Evolutionary conservation across 169 alveolate species (phyloP), one percentile per base, ranked within the genome.

Genomic region (Neospora caninum): DNA sequence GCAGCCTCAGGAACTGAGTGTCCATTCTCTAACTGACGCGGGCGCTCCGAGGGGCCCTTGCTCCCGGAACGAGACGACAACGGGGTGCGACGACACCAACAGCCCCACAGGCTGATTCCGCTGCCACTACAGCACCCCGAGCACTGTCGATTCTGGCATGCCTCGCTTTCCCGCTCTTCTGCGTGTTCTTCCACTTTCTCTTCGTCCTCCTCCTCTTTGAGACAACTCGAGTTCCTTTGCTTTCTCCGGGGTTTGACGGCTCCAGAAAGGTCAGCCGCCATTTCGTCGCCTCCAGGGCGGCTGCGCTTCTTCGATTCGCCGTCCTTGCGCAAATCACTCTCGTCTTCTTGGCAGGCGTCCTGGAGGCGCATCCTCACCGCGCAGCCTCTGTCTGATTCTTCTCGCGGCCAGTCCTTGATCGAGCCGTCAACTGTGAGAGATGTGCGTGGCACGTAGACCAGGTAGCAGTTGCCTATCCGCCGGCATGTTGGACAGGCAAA

Each of bases 401-500:
- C 67, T 22, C 41, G 38, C 67, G 69, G 53, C 89, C 89, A 82
- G 53, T 38, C 43, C 89, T 41, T 38, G 43, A 42, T 67, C 34
- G 34, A 25, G 39, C 89, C 89, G 89, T 82, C 89, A 7, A 82
- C 67, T 20, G 89, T 82, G 34, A 82, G 41, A 20, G 89, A 25
- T 16, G 89, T 29, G 25, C 89, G 53, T 7, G 89, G 89, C 4
- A 82, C 41, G 25, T 41, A 82, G 36, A 43, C 41, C 20, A 82
- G 89, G 67, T 10, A 82, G 64, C 89, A 82, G 89, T 82, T 82
- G 39, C 69, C 89, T 0, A 38, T 29, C 6, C 89, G 53, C 41
- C 89, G 53, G 67, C 89, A 82, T 9, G 64, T 82, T 10, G 89
- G 89, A 36, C 89, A 82, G 34, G 41, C 89, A 31, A 82, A 82